These are phyloP conservation scores for Catharanthus roseus DNA, from an alignment of 257 asterid genomes.

Conservation along the genomic window DNA sequence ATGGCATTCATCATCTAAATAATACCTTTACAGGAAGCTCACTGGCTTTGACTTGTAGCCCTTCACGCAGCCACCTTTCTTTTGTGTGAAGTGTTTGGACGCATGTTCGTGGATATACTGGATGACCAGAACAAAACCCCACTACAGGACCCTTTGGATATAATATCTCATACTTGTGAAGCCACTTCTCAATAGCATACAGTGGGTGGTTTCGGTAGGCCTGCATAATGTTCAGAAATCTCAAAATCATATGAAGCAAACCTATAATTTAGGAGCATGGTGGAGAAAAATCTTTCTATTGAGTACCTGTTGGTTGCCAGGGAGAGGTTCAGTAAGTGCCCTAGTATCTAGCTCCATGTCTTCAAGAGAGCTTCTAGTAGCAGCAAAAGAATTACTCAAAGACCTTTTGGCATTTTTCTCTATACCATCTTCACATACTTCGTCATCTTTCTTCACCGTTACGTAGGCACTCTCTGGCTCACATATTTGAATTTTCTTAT, in stretches of 20 bases:
- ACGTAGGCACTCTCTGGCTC: constrained; percentile 1
- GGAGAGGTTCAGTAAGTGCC: constrained; percentile 96
- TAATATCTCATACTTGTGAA: constrained; percentile 66
- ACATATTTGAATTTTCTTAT: constrained; percentile 13
- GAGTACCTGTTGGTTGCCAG: constrained; percentile 87
- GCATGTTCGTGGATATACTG: constrained; percentile 91
- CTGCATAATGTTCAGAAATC: constrained; percentile 32
- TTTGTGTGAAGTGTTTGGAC: constrained; percentile 71
- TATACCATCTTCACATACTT: constrained; percentile 16
- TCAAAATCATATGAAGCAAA: constrained; percentile 7
- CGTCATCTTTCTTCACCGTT: constrained; percentile 8
- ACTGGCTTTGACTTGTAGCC: constrained; percentile 75
- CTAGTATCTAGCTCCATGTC: constrained; percentile 94
- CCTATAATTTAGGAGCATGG: constrained; percentile 7
- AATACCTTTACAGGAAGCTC: constrained; percentile 81
- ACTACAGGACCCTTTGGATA: constrained; percentile 83
- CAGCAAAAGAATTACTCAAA: constrained; percentile 20
- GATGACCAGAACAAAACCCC: constrained; percentile 83
- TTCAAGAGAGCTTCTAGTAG: constrained; percentile 63
- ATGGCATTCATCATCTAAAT: constrained; percentile 17
- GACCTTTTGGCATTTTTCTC: constrained; percentile 18
- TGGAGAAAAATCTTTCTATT: constrained; percentile 8
- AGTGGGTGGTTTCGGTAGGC: constrained; percentile 86
- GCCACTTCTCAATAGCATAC: constrained; percentile 88
- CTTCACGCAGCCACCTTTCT: constrained; percentile 83